phyloP scores from a whole-genome alignment of 768 basidiomycete genomes.

The Trametopsis cervina region DNA sequence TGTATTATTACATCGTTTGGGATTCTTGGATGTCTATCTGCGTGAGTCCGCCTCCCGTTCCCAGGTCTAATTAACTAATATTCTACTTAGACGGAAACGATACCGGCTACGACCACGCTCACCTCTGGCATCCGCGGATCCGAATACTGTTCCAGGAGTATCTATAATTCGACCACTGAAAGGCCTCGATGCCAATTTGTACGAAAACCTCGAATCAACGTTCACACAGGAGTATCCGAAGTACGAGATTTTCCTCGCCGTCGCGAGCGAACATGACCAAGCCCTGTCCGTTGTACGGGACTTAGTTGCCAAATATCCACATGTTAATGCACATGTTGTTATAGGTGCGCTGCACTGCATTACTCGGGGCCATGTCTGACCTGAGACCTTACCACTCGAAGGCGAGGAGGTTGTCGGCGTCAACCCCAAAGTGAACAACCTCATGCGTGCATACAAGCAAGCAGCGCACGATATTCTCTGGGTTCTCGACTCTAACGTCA shows the following conservation, averaged over 20 bases:
- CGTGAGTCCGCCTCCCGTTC: constrained; percentile 17
- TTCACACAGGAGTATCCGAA: constrained; percentile 89
- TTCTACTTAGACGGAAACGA: constrained; percentile 52
- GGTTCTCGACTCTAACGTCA: constrained; percentile 96
- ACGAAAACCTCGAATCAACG: constrained; percentile 91
- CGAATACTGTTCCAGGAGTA: constrained; percentile 67
- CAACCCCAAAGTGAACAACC: constrained; percentile 98
- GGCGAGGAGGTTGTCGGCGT: constrained; percentile 82
- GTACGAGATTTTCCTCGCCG: constrained; percentile 86
- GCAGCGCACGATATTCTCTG: constrained; percentile 89
- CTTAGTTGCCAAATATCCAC: constrained; percentile 71
- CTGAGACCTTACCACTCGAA: constrained; percentile 23
- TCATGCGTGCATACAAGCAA: constrained; percentile 73
- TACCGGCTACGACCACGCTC: constrained; percentile 66
- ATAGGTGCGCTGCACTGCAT: constrained; percentile 49
- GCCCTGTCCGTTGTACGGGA: constrained; percentile 79
- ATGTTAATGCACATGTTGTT: constrained; percentile 63
- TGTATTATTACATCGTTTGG: constrained; percentile 33
- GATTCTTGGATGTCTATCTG: constrained; percentile 22
- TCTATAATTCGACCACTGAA: constrained; percentile 92
- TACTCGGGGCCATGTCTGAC: too few relatives aligned
- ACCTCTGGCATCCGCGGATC: constrained; percentile 43
- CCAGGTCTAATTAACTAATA: constrained; percentile 1
- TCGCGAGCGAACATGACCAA: constrained; percentile 85
- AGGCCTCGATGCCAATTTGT: constrained; percentile 92